Evolutionary conservation across 2,329 filamentous ascomycete species (phyloP).

Genomic region (Aspergillus neotritici): DNA sequence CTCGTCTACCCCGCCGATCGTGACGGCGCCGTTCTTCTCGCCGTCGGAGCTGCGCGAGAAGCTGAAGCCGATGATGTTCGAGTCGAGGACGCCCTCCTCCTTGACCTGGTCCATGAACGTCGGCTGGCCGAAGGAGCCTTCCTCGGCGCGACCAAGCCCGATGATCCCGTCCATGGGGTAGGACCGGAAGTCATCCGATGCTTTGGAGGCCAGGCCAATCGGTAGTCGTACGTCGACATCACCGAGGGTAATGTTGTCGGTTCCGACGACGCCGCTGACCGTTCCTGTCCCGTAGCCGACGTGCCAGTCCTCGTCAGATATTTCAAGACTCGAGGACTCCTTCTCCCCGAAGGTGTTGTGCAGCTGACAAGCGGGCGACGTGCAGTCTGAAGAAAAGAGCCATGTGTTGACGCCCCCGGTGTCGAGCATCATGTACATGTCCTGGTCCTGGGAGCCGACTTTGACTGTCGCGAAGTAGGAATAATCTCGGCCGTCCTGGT

Average conservation of each 20-base stretch:
- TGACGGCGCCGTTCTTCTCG: constrained; percentile 66
- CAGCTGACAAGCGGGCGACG: constrained; percentile 57
- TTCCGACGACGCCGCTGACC: constrained; percentile 61
- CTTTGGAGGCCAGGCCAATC: constrained; percentile 67
- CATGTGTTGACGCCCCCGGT: constrained; percentile 64
- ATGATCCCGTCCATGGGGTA: constrained; percentile 88
- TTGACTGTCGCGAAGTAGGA: constrained; percentile 50
- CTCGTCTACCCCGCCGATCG: constrained; percentile 65
- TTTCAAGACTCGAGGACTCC: constrained; percentile 60
- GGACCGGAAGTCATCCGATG: constrained; percentile 66
- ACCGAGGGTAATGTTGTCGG: constrained; percentile 63
- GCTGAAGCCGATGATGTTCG: constrained; percentile 66
- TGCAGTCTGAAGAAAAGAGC: constrained; percentile 72
- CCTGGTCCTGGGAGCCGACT: constrained; percentile 46
- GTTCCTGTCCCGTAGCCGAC: constrained; percentile 73
- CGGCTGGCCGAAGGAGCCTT: constrained; percentile 47
- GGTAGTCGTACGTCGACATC: constrained; percentile 58
- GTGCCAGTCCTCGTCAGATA: constrained; percentile 51
- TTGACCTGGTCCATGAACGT: constrained; percentile 63
- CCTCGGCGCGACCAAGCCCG: constrained; percentile 62
- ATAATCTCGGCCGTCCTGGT: constrained; percentile 51
- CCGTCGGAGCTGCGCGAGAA: constrained; percentile 63
- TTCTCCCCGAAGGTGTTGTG: constrained; percentile 65
- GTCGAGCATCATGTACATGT: constrained; percentile 51
- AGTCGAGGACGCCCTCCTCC: constrained; percentile 50